Conservation (phyloP, 192 early-diverging fungal genomes). For the Coemansia sp. region DNA sequence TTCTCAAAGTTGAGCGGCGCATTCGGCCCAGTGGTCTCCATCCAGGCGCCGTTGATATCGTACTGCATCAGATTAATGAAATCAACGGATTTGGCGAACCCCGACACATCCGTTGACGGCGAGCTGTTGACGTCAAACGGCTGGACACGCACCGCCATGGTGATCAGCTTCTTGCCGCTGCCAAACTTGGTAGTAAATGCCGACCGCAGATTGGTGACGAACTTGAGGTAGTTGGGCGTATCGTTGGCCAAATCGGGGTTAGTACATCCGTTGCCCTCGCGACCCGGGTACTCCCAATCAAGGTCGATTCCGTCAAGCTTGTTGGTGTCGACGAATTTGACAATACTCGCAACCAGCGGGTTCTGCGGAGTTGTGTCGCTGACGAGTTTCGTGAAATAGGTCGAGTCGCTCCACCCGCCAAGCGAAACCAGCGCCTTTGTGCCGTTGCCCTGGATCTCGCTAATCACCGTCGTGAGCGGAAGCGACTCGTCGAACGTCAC, state of each 20-base stretch:
- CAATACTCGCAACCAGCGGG: conserved; percentile 52
- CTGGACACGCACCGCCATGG: conserved; percentile 63
- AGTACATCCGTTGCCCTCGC: conserved; percentile 37
- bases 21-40: conserved; percentile 59
- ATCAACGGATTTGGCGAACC: conserved; percentile 63
- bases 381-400: conserved; percentile 55
- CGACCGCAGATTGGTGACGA: conserved; percentile 60
- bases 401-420: conserved; percentile 71
- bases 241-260: conserved; percentile 58
- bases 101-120: conserved; percentile 57
- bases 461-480: conserved; percentile 50
- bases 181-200: conserved; percentile 28
- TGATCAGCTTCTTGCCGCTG: conserved; percentile 58
- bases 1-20: conserved; percentile 56
- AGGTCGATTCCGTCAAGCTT: conserved; percentile 72
- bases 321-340: conserved; percentile 51
- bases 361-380: conserved; percentile 27
- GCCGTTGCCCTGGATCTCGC: conserved; percentile 52
- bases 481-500: conserved; percentile 38
- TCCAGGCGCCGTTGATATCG: conserved; percentile 64
- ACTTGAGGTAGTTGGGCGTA: conserved; percentile 60
- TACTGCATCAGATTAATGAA: conserved; percentile 74
- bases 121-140: conserved; percentile 59
- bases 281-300: conserved; percentile 71
- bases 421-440: conserved; percentile 66